Evolutionary conservation across 83 land plant species (phyloP).

Genomic region (Diphasiastrum complanatum): DNA sequence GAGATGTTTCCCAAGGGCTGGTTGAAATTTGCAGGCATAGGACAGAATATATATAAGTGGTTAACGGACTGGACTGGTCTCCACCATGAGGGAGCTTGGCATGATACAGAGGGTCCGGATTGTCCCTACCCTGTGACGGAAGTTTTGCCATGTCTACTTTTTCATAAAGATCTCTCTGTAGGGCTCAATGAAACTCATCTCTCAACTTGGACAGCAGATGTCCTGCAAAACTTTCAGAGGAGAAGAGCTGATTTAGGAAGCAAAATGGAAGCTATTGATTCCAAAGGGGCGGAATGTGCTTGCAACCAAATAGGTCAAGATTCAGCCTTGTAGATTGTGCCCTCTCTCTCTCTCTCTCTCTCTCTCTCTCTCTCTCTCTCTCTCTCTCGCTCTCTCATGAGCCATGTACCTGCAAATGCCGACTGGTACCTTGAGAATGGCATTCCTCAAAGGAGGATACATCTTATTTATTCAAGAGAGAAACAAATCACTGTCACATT

Average conservation of each 20-base stretch:
- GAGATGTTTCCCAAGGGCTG: conserved; percentile 88
- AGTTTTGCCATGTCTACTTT: conserved; percentile 28
- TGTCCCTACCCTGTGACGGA: conserved; percentile 38
- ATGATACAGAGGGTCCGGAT: conserved; percentile 44
- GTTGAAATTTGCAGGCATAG: conserved; percentile 60
- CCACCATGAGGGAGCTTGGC: conserved; percentile 60
- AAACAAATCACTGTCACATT: too few relatives aligned
- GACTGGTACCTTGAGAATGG: too few relatives aligned
- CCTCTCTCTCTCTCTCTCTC: too few relatives aligned
- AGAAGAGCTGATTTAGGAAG: not conserved
- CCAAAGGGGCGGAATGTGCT: too few relatives aligned
- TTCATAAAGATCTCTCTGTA: conserved; percentile 42
- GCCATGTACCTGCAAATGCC: too few relatives aligned
- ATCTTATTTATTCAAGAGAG: too few relatives aligned
- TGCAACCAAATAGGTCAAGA: too few relatives aligned
- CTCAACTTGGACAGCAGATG: conserved; percentile 33
- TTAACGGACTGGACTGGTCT: conserved; percentile 55
- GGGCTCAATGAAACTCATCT: conserved; percentile 46
- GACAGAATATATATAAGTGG: conserved; percentile 63
- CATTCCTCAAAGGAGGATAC: too few relatives aligned
- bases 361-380: too few relatives aligned
- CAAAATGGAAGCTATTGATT: too few relatives aligned
- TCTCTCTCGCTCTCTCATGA: too few relatives aligned
- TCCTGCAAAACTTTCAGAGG: conserved; percentile 20
- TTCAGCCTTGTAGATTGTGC: too few relatives aligned